Evolutionary conservation across 306 rosid species (phyloP), one percentile per base, ranked within the genome.

Genomic region (Cicer judaicum): DNA sequence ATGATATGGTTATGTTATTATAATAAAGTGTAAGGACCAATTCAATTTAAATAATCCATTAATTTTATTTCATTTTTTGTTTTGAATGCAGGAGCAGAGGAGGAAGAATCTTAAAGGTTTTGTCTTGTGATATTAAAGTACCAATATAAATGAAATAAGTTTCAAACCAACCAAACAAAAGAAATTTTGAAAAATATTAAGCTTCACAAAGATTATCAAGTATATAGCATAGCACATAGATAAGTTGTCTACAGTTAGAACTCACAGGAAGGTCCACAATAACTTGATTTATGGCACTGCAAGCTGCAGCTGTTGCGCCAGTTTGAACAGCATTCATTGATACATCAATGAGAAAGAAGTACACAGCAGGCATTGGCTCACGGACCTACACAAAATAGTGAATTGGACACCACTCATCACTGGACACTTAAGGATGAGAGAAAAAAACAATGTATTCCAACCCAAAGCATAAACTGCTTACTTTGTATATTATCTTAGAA

Each of bases 261-360:
- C 99, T 94, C 90, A 94, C 99, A 70, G 97, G 96, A 79, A 94
- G 91, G 79, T 94, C 99, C 11, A 85, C 29, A 80, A 94, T 90
- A 78, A 94, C 97, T 94, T 90, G 97, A 86, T 66, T 82, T 79
- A 94, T 92, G 79, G 96, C 97, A 88, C 95, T 87, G 95, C 99
- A 94, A 67, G 99, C 99, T 79, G 99, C 99, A 77, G 93, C 99
- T 60, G 99, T 84, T 59, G 99, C 99, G 82, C 99, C 99, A 82
- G 95, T 94, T 87, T 94, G 97, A 69, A 94, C 80, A 52, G 99
- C 95, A 80, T 94, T 94, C 96, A 90, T 88, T 66, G 99, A 92
- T 55, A 92, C 99, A 87, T 94, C 99, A 34, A 94, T 81, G 79
- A 94, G 97, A 81, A 92, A 94, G 82, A 94, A 94, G 82, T 87